Evolutionary conservation across 345 rosid species (phyloP).

Genomic region (Eucalyptus sp.): DNA sequence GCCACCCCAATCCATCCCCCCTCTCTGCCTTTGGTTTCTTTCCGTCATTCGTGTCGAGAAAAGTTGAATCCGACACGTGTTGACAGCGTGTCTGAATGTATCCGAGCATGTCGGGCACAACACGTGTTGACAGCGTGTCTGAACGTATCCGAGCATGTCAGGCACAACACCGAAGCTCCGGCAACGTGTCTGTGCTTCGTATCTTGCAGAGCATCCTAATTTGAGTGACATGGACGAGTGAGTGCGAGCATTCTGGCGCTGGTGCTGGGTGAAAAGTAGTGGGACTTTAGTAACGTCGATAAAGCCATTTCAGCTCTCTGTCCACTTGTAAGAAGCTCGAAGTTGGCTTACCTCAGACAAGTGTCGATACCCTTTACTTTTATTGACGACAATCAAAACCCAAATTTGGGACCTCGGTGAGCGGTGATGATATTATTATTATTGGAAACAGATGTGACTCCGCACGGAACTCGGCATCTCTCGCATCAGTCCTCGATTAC

Average conservation of each 20-base stretch:
- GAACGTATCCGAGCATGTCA: no score
- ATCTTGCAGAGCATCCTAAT: neutral
- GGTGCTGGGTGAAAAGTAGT: neutral
- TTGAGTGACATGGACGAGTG: neutral
- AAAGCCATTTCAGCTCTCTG: neutral
- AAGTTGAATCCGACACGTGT: no score
- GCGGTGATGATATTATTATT: neutral
- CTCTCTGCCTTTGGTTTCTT: no score
- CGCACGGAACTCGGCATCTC: neutral
- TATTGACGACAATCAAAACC: neutral
- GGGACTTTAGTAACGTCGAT: neutral
- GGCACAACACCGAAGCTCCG: rapidly evolving
- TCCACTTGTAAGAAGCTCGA: neutral
- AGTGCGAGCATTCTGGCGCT: neutral
- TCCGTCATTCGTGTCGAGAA: rapidly evolving
- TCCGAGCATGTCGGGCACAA: no score
- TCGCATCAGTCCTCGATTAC: neutral
- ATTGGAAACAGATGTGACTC: neutral
- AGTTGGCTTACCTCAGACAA: neutral
- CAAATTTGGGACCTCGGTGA: neutral
- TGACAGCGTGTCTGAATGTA: no score
- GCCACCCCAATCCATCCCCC: no score
- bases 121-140: no score
- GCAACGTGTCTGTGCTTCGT: rapidly evolving
- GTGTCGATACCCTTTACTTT: neutral